Conservation (phyloP, 177 flowering plant genomes). For the Vitis hybrid region DNA sequence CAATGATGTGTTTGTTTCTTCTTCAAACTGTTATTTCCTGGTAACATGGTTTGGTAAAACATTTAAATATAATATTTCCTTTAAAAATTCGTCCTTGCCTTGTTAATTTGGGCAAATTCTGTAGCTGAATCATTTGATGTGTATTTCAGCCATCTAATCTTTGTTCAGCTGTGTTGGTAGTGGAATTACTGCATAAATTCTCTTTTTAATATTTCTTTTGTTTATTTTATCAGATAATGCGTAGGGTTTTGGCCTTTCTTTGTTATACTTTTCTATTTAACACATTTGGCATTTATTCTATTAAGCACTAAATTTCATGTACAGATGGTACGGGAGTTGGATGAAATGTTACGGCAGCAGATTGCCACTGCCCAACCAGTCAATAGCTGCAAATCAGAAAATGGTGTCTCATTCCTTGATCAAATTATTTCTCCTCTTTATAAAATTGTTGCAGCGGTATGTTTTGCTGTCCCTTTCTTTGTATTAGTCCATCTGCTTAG, state of each 20-base stretch:
- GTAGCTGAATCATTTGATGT: too few species aligned
- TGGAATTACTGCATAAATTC: too few species aligned
- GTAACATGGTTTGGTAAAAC: too few species aligned
- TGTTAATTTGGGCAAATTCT: too few species aligned
- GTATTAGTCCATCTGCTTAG: not conserved
- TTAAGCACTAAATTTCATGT: conserved; percentile 10
- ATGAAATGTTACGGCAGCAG: conserved; percentile 74
- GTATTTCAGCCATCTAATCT: too few species aligned
- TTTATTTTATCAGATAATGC: not conserved
- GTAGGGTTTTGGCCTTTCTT: not conserved
- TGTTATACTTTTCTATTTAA: not conserved
- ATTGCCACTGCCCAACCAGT: conserved; percentile 75
- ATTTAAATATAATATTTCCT: too few species aligned
- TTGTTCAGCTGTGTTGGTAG: too few species aligned
- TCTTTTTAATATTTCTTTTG: too few species aligned
- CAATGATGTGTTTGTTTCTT: too few species aligned
- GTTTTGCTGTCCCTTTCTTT: conserved; percentile 16
- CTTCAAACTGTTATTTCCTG: too few species aligned
- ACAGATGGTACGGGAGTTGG: conserved; percentile 94
- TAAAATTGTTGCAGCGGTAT: conserved; percentile 86
- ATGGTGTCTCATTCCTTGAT: conserved; percentile 80
- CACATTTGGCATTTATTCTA: not conserved
- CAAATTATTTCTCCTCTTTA: conserved; percentile 81
- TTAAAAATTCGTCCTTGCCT: too few species aligned
- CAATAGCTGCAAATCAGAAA: conserved; percentile 62